Base-by-base conservation (phyloP, 31 red algal genomes). In the Odonthalia washingtoniensis region DNA sequence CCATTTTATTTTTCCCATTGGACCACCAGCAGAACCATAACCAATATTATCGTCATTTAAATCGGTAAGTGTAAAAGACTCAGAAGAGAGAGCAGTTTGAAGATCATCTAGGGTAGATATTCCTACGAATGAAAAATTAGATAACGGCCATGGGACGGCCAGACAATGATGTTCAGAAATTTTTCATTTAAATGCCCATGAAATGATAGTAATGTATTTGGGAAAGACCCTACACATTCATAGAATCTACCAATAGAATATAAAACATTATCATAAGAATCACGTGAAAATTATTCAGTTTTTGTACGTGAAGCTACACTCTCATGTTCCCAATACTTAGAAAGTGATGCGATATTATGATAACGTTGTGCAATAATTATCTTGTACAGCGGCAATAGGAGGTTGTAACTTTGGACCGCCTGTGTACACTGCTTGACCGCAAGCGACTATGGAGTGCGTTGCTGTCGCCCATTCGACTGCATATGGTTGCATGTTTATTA, bases 191-290 rank as follows among this genome's bases (percentile, higher is more conserved):
- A 96, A 89, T 3, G 64, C 14, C 83, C 89, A 89, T 30, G 84
- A 89, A n/a, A 96, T 74, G 40, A 93, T 68, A 17, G 94, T 93
- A 5, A 93, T 41, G 30, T 60, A 30, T 4, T 35, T 27, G 5
- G 94, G 94, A 39, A 90, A 93, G 38, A 41, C 1, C 79, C 70
- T 18, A 80, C 79, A 68, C 87, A 81, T 57, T 93, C 84, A 21
- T 81, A 69, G 39, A 96, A 96, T 36, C 90, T 78, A 49, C 70
- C 89, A n/a, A 96, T 89, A 12, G 84, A 83, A 77, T 90, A 96
- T 30, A 93, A 43, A 21, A 96, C 52, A 79, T 96, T 96, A 53
- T 96, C 94, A 85, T 83, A 93, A 28, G 90, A 93, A 65, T 96
- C 94, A 5, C 94, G 78, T 0, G 94, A 89, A 60, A 87, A 87